These are phyloP conservation scores for Russula brevipes DNA, from an alignment of 768 basidiomycete genomes.

Conservation along the genomic window DNA sequence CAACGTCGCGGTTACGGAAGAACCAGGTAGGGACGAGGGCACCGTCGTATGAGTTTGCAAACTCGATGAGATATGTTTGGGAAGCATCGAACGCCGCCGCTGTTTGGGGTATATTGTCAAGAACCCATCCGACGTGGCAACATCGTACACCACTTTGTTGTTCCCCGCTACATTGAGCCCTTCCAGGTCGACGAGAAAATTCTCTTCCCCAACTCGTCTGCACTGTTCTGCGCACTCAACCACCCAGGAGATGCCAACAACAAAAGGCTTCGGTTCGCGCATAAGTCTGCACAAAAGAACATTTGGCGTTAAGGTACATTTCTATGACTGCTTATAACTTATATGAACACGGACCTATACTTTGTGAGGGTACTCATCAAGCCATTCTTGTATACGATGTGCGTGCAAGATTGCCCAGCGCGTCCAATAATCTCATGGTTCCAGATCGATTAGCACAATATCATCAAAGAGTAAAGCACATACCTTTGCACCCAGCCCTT, in stretches of 20 bases:
- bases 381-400: constrained; percentile 84
- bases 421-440: constrained; percentile 50
- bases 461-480: background rate
- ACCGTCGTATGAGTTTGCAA: constrained; percentile 6
- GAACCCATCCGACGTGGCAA: background rate
- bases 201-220: constrained; percentile 55
- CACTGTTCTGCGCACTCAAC: constrained; percentile 77
- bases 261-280: constrained; percentile 60
- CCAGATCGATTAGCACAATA: background rate
- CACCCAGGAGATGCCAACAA: constrained; percentile 87
- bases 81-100: constrained; percentile 73
- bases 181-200: constrained; percentile 60
- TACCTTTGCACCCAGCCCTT: constrained; percentile 75
- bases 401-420: constrained; percentile 70
- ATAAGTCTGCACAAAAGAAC: constrained; percentile 41
- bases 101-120: constrained; percentile 29
- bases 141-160: constrained; percentile 48
- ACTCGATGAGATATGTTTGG: constrained; percentile 42
- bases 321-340: no score
- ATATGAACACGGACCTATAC: constrained; percentile 48
- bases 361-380: constrained; percentile 64
- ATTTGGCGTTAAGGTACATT: background rate
- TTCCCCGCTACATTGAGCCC: constrained; percentile 50
- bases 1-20: constrained; percentile 9
- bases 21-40: constrained; percentile 1